Conservation (phyloP, 345 rosid species). For the Mallotus nudiflorus region DNA sequence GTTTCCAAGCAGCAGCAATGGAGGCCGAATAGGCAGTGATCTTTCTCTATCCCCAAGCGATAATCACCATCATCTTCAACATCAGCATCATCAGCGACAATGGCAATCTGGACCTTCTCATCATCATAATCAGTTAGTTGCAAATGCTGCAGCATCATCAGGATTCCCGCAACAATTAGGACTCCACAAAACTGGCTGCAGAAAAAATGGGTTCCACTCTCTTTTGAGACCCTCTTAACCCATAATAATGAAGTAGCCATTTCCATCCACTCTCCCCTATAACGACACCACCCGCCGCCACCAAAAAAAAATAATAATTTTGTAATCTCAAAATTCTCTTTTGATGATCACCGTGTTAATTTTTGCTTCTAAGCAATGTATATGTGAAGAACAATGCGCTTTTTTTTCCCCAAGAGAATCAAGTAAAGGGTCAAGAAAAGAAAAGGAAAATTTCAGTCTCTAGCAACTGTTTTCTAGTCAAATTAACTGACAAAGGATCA, state of each 20-base stretch:
- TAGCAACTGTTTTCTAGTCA: conserved; percentile 20
- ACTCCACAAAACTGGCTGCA: conserved; percentile 65
- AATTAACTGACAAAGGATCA: conserved; percentile 35
- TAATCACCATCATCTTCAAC: no score
- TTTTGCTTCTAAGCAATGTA: conserved; percentile 5
- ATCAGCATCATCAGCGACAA: conserved; percentile 26
- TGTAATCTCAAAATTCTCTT: neutral
- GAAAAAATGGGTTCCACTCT: conserved; percentile 54
- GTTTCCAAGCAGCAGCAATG: conserved; percentile 60
- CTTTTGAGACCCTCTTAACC: conserved; percentile 47
- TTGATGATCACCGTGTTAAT: neutral
- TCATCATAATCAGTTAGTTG: conserved; percentile 38
- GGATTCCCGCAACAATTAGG: conserved; percentile 83
- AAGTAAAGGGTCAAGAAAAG: neutral
- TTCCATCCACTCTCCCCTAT: no score
- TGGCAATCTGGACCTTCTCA: conserved; percentile 49
- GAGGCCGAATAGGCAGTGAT: conserved; percentile 57
- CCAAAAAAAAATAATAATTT: no score
- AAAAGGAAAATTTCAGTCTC: conserved; percentile 1
- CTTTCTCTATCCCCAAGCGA: conserved; percentile 50
- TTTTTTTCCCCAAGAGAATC: neutral
- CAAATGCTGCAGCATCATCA: conserved; percentile 99
- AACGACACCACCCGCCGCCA: no score
- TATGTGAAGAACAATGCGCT: conserved; percentile 22
- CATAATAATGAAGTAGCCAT: conserved; percentile 14